Conservation (phyloP, 2,329 filamentous ascomycete species). For the Colletotrichum phormii region DNA sequence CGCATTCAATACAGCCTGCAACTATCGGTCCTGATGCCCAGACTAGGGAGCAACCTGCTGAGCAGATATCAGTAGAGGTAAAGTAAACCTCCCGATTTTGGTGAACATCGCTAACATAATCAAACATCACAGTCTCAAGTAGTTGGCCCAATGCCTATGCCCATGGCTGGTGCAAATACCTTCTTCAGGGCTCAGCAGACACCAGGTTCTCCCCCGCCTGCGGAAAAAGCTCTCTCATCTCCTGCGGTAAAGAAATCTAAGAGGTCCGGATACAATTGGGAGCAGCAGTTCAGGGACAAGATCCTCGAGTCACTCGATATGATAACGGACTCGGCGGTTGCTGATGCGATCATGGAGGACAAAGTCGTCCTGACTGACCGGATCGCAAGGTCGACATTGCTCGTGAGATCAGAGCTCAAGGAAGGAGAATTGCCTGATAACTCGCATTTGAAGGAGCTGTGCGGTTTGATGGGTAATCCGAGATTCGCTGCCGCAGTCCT, state of each 20-base stretch:
- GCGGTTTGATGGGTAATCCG: conserved; percentile 41
- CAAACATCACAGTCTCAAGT: conserved; percentile 1
- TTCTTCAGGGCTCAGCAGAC: conserved; percentile 45
- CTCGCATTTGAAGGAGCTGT: conserved; percentile 50
- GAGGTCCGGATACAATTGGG: conserved; percentile 7
- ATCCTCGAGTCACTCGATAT: conserved; percentile 26
- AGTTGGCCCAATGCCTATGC: conserved; percentile 41
- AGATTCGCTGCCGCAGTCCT: conserved; percentile 47
- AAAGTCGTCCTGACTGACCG: conserved; percentile 13
- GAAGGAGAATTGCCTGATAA: conserved; percentile 47
- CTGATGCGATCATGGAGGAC: conserved; percentile 2
- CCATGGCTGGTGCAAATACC: conserved; percentile 50
- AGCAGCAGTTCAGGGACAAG: conserved; percentile 41
- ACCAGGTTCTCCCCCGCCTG: not conserved
- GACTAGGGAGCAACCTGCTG: not conserved
- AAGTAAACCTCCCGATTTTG: not conserved
- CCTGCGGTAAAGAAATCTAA: conserved; percentile 5
- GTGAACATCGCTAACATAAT: conserved; percentile 1
- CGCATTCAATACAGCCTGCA: not conserved
- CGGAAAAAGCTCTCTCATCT: not conserved
- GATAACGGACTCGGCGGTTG: conserved; percentile 12
- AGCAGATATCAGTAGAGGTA: conserved; percentile 9
- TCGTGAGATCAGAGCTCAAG: conserved; percentile 39
- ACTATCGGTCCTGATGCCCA: not conserved
- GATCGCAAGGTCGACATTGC: conserved; percentile 43